Conservation (phyloP, 495 filamentous ascomycete species). For the Penicillium samsonianum region DNA sequence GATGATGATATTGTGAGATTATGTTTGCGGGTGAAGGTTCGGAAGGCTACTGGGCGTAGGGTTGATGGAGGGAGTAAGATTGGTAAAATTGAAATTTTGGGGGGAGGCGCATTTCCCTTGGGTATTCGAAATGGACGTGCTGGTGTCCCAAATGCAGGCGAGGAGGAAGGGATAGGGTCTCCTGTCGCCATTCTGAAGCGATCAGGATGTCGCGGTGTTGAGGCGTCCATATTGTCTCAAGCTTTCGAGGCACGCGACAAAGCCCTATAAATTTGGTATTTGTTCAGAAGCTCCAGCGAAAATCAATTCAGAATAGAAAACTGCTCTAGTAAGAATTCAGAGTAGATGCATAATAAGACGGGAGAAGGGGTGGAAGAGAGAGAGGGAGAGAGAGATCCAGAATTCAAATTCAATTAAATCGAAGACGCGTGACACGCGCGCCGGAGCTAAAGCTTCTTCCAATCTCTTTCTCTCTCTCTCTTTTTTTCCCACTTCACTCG, state of each 20-base stretch:
- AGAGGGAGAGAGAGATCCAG: slow-evolving; percentile 4
- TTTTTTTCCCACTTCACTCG: slow-evolving; percentile 7
- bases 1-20: slow-evolving; percentile 90
- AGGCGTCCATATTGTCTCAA: slow-evolving; percentile 26
- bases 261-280: neutral
- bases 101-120: slow-evolving; percentile 45
- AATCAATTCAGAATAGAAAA: neutral
- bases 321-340: neutral
- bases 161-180: slow-evolving; percentile 79
- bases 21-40: slow-evolving; percentile 96
- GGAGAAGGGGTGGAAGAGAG: neutral
- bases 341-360: neutral
- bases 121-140: slow-evolving; percentile 62
- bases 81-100: slow-evolving; percentile 77
- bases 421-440: slow-evolving; percentile 27
- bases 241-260: neutral
- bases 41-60: slow-evolving; percentile 87
- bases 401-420: slow-evolving; percentile 15
- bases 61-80: slow-evolving; percentile 85
- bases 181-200: slow-evolving; percentile 33
- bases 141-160: slow-evolving; percentile 84
- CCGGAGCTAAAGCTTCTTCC: slow-evolving; percentile 5
- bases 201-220: slow-evolving; percentile 32
- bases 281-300: neutral
- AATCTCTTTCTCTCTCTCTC: neutral